Evolutionary conservation across 768 basidiomycete species (phyloP).

Genomic region (Mycena indigotica): DNA sequence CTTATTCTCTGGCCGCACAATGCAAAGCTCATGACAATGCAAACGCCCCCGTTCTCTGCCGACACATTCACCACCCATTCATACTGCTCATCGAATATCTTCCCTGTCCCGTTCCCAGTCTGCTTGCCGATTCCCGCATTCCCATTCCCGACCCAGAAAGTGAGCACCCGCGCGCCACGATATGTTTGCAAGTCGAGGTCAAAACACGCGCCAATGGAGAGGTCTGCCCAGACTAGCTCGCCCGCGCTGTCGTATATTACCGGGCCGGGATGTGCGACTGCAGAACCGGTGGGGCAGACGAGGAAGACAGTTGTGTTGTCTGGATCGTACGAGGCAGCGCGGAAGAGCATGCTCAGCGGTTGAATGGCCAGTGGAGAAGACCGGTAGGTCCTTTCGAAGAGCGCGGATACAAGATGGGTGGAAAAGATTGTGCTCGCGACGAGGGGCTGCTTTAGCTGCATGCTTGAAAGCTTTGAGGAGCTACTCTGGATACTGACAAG

Average conservation of each 20-base stretch:
- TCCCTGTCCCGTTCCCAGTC: not conserved
- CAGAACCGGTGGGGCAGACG: not conserved
- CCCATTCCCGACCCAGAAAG: conserved; percentile 13
- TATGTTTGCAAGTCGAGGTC: conserved; percentile 10
- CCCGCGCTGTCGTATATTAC: conserved; percentile 10
- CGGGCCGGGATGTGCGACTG: conserved; percentile 2
- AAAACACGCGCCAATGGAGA: not conserved
- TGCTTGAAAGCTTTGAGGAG: too few species aligned
- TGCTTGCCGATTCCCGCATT: not conserved
- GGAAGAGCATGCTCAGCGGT: conserved; percentile 9
- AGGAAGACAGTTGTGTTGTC: conserved; percentile 15
- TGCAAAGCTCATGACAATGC: conserved; percentile 12
- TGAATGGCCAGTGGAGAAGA: conserved; percentile 10
- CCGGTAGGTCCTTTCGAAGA: conserved; percentile 6
- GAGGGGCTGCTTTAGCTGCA: too few species aligned
- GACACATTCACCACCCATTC: conserved; percentile 9
- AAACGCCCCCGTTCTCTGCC: not conserved
- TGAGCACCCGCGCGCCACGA: conserved; percentile 9
- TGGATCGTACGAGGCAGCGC: conserved; percentile 6
- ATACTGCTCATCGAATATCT: conserved; percentile 8
- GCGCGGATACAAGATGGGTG: not conserved
- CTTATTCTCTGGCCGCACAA: conserved; percentile 2
- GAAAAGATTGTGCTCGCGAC: too few species aligned
- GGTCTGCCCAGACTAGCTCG: conserved; percentile 16
- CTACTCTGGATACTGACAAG: too few species aligned